Conservation (phyloP, 768 basidiomycete genomes). For the Rhizopogon vesiculosus region DNA sequence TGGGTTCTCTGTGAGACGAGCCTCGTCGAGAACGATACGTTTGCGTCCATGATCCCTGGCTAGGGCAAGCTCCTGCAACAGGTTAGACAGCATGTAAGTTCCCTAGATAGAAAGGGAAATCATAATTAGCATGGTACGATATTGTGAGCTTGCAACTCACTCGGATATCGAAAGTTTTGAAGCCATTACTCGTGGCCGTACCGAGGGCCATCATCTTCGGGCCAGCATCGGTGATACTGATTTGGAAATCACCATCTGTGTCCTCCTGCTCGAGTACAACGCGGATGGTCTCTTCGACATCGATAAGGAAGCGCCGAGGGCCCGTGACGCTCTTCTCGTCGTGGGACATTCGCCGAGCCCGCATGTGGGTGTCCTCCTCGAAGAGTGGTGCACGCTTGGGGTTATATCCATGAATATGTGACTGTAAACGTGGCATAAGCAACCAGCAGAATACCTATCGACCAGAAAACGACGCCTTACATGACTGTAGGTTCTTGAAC, state of each 20-base stretch:
- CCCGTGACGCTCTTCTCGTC: conserved; percentile 82
- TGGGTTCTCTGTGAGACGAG: conserved; percentile 95
- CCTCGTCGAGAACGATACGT: conserved; percentile 97
- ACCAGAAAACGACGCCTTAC: conserved; percentile 38
- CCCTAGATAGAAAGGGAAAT: conserved; percentile 47
- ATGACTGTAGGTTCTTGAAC: conserved; percentile 84
- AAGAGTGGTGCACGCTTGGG: conserved; percentile 70
- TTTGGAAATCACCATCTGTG: conserved; percentile 95
- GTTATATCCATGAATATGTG: conserved; percentile 66
- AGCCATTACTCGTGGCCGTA: conserved; percentile 95
- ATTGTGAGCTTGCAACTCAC: conserved; percentile 35
- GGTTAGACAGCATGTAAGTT: conserved; percentile 98
- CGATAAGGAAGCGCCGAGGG: conserved; percentile 89
- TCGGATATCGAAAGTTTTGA: conserved; percentile 95
- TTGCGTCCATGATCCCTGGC: conserved; percentile 94
- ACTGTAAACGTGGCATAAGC: conserved; percentile 36
- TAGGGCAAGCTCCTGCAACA: conserved; percentile 96
- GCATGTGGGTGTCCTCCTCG: conserved; percentile 68
- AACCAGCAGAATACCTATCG: conserved; percentile 8
- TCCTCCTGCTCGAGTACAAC: conserved; percentile 97
- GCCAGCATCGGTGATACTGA: conserved; percentile 93
- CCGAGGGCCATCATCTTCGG: conserved; percentile 96
- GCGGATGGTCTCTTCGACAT: conserved; percentile 97
- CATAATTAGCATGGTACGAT: conserved; percentile 6
- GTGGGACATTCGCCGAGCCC: conserved; percentile 82